Evolutionary conservation across 2,329 filamentous ascomycete species (phyloP).

Genomic region (Colletotrichum sp.): DNA sequence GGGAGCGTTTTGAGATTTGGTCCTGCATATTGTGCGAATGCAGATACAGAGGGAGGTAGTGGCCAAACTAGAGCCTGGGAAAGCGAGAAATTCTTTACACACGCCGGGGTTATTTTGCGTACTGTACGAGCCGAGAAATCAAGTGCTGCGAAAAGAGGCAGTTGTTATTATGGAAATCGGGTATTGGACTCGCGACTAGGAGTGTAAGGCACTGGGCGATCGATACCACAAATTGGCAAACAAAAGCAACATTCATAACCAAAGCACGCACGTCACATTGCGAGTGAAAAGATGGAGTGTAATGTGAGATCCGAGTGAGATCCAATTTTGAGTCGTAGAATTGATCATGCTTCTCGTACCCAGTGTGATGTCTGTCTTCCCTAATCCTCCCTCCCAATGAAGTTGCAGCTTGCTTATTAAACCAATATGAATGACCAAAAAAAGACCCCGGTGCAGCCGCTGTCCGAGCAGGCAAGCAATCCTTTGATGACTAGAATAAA

Average conservation of each 20-base stretch:
- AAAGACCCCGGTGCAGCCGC: background rate
- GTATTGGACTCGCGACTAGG: background rate
- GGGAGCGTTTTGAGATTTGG: background rate
- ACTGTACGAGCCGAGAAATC: background rate
- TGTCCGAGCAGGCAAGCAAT: background rate
- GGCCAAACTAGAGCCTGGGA: background rate
- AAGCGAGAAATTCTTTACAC: background rate
- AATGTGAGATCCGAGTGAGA: background rate
- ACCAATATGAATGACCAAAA: background rate
- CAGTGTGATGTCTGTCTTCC: background rate
- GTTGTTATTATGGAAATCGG: background rate
- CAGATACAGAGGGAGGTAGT: background rate
- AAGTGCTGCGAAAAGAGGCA: background rate
- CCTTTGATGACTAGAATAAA: background rate
- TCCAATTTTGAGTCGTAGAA: background rate
- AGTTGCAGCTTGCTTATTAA: background rate
- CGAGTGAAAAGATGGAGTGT: background rate
- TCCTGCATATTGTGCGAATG: background rate
- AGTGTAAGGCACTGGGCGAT: constrained; percentile 13
- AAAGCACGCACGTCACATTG: background rate
- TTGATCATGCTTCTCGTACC: background rate
- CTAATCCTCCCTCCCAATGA: background rate
- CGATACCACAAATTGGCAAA: constrained; percentile 19
- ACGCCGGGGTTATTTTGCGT: background rate
- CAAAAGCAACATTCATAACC: constrained; percentile 1